phyloP scores from a whole-genome alignment of 139 green algal genomes.

The Coelastrella sp. region DNA sequence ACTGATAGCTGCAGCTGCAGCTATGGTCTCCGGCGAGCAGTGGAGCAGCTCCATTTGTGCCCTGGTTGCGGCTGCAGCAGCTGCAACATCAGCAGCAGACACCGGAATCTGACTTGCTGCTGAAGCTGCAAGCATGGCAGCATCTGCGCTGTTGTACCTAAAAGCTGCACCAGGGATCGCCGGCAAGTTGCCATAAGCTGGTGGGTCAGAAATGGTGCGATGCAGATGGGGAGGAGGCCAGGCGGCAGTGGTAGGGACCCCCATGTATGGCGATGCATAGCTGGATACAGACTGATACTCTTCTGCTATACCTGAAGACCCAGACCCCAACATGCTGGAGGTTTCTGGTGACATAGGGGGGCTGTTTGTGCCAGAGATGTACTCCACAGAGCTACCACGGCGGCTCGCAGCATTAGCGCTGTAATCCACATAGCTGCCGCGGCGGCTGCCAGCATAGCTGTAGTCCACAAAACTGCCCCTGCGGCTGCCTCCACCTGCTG shows the following conservation, averaged over 20 bases:
- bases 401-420: background rate
- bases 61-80: background rate
- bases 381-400: slow-evolving; percentile 2
- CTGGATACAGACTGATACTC: background rate
- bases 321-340: background rate
- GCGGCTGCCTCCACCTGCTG: background rate
- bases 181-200: background rate
- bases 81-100: slow-evolving; percentile 3
- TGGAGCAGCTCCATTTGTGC: background rate
- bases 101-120: background rate
- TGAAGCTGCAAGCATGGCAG: background rate
- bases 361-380: background rate
- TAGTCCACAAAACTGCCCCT: background rate
- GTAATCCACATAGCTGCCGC: slow-evolving; percentile 1
- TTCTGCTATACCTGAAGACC: background rate
- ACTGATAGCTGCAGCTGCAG: background rate
- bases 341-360: slow-evolving; percentile 8
- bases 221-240: background rate
- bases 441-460: background rate
- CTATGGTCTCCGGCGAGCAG: background rate
- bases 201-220: background rate
- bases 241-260: background rate
- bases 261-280: background rate
- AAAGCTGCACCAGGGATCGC: background rate
- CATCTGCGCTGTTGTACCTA: slow-evolving; percentile 7